Base-by-base conservation (phyloP, 2,329 filamentous ascomycete species). In the Phialophora verrucosa region DNA sequence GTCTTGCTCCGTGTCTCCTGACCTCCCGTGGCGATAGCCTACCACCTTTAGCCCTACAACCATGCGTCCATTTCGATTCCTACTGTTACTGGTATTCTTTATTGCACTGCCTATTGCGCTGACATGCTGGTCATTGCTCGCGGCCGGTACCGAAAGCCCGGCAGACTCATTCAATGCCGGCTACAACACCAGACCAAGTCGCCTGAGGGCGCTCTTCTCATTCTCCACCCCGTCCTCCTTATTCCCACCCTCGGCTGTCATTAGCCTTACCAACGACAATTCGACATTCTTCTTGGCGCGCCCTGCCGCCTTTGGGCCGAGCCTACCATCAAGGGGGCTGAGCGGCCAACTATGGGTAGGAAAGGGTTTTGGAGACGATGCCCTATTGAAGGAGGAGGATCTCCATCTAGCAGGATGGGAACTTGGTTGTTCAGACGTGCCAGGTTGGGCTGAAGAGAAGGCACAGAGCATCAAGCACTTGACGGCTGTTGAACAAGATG, bases 191-290 rank as follows among this genome's bases (percentile, higher is more conserved):
- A 78, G 76, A 63, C 79, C 79, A 66, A 80, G 83, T 38, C 79
- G 84, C 63, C 76, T 89, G 56, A 80, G 81, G 64, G 82, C 85
- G 47, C 81, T 91, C 70, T 88, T 91, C 78, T 89, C 89, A 70
- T 91, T 91, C 78, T 88, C 88, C 66, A 84, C 88, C 4, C 90
- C 93, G 0, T 91, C 93, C 70, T 93, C 92, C 23, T 87, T 99
- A 25, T 99, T 99, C 76, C 93, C 94, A 4, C 93, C 93, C 3
- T 97, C 95, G 70, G 95, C 95, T 56, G 91, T 96, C 74, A 97
- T 99, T 76, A 97, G 92, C 78, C 85, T 99, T 68, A 97, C 93
- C 75, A 93, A 98, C 78, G 95, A 99, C 79, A 99, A 99, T 79
- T 97, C 92, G 72, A 99, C 95, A 12, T 96, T 96, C 73, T 99